A percentile compares a stretch with the other conserved stretches of the same genome.
Conservation (phyloP, 2,329 filamentous ascomycete genomes). For the Neoascochyta sp. region DNA sequence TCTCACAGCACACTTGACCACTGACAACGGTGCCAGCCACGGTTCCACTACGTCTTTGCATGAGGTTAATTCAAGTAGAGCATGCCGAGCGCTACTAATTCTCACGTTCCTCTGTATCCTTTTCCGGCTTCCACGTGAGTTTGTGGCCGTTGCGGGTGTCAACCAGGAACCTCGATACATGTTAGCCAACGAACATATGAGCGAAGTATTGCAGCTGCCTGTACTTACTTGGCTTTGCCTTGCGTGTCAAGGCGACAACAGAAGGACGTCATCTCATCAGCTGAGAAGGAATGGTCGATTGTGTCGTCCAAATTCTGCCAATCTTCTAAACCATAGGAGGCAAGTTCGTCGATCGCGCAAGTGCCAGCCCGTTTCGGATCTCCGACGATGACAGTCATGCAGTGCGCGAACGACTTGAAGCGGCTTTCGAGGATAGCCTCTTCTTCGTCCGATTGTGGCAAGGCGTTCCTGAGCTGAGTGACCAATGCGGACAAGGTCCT, state of each 20-base stretch:
- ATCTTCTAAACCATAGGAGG: background rate
- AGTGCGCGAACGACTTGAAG: background rate
- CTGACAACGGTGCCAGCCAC: no score
- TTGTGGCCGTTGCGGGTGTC: background rate
- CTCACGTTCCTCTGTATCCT: no score
- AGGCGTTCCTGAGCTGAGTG: background rate
- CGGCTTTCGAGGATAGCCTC: background rate
- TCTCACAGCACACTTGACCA: no score
- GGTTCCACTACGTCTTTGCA: no score
- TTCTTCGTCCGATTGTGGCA: background rate
- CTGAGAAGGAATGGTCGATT: background rate
- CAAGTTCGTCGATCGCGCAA: background rate
- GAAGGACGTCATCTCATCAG: background rate
- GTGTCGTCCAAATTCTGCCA: background rate
- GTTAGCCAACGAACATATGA: background rate
- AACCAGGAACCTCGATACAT: background rate
- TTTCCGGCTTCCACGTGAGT: background rate
- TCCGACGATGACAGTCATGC: background rate
- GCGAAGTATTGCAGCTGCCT: background rate
- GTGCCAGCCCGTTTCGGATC: background rate
- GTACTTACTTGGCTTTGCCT: background rate
- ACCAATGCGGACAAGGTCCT: background rate
- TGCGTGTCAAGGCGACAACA: background rate
- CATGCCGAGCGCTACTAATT: no score
- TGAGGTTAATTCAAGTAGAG: constrained; percentile 3